Evolutionary conservation across 768 basidiomycete species (phyloP).

Genomic region (Lentinula detonsa): DNA sequence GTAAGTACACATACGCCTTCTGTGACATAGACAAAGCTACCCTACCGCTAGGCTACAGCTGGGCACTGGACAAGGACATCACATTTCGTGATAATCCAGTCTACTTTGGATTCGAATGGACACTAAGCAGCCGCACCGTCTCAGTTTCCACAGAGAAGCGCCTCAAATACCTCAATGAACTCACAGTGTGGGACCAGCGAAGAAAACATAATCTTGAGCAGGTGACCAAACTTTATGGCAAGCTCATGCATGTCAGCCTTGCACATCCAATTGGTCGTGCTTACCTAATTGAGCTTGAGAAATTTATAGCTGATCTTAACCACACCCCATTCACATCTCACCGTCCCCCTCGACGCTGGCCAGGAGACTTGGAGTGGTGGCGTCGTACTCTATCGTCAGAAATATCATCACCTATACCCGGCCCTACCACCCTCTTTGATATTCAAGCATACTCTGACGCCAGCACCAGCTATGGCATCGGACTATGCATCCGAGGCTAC

Average conservation of each 20-base stretch:
- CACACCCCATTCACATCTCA: too few species aligned
- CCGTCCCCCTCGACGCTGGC: too few species aligned
- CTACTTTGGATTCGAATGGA: slow-evolving; percentile 29
- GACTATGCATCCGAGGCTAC: too few species aligned
- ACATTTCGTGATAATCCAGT: slow-evolving; percentile 10
- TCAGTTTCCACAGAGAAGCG: slow-evolving; percentile 23
- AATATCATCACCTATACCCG: too few species aligned
- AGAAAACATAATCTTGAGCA: slow-evolving; percentile 24
- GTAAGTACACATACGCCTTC: slow-evolving; percentile 11
- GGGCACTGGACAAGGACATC: slow-evolving; percentile 24
- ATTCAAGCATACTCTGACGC: too few species aligned
- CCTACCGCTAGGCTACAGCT: slow-evolving; percentile 20
- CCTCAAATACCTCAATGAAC: slow-evolving; percentile 22
- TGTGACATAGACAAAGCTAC: slow-evolving; percentile 31
- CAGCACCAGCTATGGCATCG: too few species aligned
- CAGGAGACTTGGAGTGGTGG: too few species aligned
- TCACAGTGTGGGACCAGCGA: slow-evolving; percentile 17
- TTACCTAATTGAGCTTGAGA: too few species aligned
- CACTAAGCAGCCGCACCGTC: slow-evolving; percentile 18
- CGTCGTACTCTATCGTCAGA: too few species aligned
- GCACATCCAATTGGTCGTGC: too few species aligned
- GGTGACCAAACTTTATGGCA: slow-evolving; percentile 29
- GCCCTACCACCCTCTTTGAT: too few species aligned
- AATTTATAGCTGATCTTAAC: too few species aligned
- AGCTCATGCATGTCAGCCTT: slow-evolving; percentile 26